Evolutionary conservation across 2,329 filamentous ascomycete species (phyloP), one percentile per base, ranked within the genome.

Genomic region (Thelonectria olida): DNA sequence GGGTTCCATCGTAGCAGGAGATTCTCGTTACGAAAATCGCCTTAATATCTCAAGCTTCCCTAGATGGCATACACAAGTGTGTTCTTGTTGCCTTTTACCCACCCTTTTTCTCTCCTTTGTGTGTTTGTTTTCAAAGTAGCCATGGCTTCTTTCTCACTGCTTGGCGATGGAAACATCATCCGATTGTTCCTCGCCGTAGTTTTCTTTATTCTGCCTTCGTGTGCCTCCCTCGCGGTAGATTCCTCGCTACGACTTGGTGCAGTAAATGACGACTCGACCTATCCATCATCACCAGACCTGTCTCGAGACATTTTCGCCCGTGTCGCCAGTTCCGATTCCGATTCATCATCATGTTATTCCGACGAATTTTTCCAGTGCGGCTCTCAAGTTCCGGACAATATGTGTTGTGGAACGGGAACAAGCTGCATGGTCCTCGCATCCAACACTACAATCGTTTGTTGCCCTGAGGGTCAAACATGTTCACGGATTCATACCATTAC

Each of bases 361-460:
- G 54, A 63, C 7, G 61, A 59, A 28, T 57, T 67, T n/a, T 48
- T 51, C 17, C 62, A 62, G 54, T 72, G 70, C 41, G 67, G 70
- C 23, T 61, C 31, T 10, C 45, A 53, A 5, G 54, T 70, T 25
- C 65, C 68, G 3, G 61, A 61, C 17, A 61, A 67, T 39, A 70
- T 72, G 41, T 72, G 70, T 20, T 72, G 70, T 27, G 57, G 64
- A 10, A 61, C 53, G 7, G 41, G 61, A 17, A 62, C 63, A 4
- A 36, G 44, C 17, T 72, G 70, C 54, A 66, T 66, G 44, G 49
- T 72, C 17, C 61, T 72, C 38, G 70, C 70, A 41, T 66, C 70
- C 36, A 71, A 72, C 27, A 72, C 70, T 12, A 72, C 70, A n/a
- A 54, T 61, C 23, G 12, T 72, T 8, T 72, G 70, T 48, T 72